Conservation (phyloP, 768 basidiomycete genomes). For the Cystofilobasidium capitatum region DNA sequence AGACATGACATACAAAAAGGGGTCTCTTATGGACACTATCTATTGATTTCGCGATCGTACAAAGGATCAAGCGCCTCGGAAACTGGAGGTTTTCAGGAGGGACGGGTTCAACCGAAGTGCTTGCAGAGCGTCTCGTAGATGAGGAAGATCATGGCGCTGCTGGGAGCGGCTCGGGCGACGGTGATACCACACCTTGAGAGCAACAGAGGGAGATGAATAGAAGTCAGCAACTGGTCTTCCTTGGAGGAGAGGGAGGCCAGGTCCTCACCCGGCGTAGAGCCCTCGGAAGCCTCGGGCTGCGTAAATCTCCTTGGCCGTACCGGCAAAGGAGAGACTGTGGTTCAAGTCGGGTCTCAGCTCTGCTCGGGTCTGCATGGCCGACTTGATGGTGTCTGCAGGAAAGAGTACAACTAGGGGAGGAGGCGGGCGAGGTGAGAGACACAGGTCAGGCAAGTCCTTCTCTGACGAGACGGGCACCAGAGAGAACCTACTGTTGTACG, state of each 20-base stretch:
- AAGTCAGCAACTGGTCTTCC: not conserved
- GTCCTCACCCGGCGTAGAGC: conserved; percentile 69
- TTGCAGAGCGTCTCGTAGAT: conserved; percentile 68
- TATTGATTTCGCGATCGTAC: too few species aligned
- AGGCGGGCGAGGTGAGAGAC: not conserved
- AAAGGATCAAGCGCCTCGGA: too few species aligned
- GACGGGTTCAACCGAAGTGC: not conserved
- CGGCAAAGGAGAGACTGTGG: conserved; percentile 43
- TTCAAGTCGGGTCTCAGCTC: conserved; percentile 25
- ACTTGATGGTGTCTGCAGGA: conserved; percentile 92
- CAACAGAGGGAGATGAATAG: not conserved
- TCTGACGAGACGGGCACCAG: not conserved
- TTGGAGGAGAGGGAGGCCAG: not conserved
- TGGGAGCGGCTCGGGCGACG: conserved; percentile 70
- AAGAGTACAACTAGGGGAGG: conserved; percentile 57
- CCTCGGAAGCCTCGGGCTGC: conserved; percentile 65
- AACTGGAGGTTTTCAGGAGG: too few species aligned
- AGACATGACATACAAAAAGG: too few species aligned
- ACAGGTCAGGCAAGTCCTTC: too few species aligned
- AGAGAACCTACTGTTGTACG: conserved; percentile 22
- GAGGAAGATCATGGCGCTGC: conserved; percentile 83
- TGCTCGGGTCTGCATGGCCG: conserved; percentile 68
- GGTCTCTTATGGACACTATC: too few species aligned
- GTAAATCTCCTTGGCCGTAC: conserved; percentile 63
- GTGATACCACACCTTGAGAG: conserved; percentile 56